Evolutionary conservation across 2,329 filamentous ascomycete species (phyloP), one percentile per base, ranked within the genome.

Genomic region (Xylogone sp.): DNA sequence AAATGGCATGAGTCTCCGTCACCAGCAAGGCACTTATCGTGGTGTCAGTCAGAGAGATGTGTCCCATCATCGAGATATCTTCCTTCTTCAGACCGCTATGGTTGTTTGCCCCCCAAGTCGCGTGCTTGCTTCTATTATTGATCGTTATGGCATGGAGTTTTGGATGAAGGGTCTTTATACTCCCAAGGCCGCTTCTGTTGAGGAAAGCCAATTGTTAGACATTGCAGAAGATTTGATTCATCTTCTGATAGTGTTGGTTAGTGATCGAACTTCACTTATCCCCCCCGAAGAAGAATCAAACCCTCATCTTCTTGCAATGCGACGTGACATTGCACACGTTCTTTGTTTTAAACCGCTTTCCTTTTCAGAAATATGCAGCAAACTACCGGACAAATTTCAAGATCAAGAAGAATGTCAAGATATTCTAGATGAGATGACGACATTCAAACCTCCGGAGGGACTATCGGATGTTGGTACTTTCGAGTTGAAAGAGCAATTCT

Each of bases 201-300:
- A 99, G 64, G 90, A 97, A 59, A 73, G 72, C 2, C 94, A 99
- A 67, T 87, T 94, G 58, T 76, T 99, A 13, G 94, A 99, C 62
- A 85, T 99, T 31, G 88, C 93, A 1, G 95, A 99, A 69, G 95
- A 99, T 68, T 91, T 99, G 75, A 83, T 97, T 44, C 93, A 97
- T 68, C 79, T 99, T 16, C 78, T 99, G 43, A 93, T 99, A 58
- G 86, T 97, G 21, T 75, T 97, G 18, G 76, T 99, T 50, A 96
- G 90, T 58, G 94, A 99, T 67, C 84, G 94, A 21, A 90, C 87
- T 2, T 88, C 88, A 1, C 76, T 99, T 45, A 77, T 91, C 39
- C 83, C 86, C 1, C 75, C 78, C 7, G 81, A 87, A 51, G 80
- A 87, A 48, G 84, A 87, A 54, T 73, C 78, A 12, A 79, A 83